Evolutionary conservation across 805 yeast species (phyloP).

Genomic region (Jamesozyma jinghongensis): DNA sequence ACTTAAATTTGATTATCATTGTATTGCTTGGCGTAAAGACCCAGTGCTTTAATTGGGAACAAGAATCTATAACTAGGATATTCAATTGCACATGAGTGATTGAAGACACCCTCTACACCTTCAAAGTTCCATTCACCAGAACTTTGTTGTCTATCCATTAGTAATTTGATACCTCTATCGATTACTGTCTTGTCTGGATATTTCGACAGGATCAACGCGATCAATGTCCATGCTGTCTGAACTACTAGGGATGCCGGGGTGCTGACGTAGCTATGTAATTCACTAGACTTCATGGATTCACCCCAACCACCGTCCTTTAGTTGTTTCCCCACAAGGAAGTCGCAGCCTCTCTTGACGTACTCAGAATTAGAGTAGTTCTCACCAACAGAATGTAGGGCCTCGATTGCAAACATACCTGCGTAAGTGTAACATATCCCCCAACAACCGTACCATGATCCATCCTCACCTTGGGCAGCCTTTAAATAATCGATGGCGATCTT

Average conservation of each 20-base stretch:
- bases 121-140: conserved; percentile 85
- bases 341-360: conserved; percentile 68
- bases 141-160: conserved; percentile 55
- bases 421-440: conserved; percentile 98
- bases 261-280: conserved; percentile 66
- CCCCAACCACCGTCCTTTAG: conserved; percentile 95
- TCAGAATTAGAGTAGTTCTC: conserved; percentile 52
- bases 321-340: conserved; percentile 68
- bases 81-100: conserved; percentile 89
- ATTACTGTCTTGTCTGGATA: conserved; percentile 66
- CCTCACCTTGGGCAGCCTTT: conserved; percentile 52
- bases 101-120: conserved; percentile 90
- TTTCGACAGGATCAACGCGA: conserved; percentile 69
- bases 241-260: conserved; percentile 58
- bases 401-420: conserved; percentile 97
- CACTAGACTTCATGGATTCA: conserved; percentile 86
- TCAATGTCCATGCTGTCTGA: conserved; percentile 88
- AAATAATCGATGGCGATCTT: conserved; percentile 67
- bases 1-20: too few relatives aligned
- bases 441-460: conserved; percentile 97
- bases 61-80: conserved; percentile 87
- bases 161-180: conserved; percentile 49
- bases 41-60: conserved; percentile 89
- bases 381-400: conserved; percentile 71
- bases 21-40: conserved; percentile 42